Evolutionary conservation across 1,284 basidiomycete species (phyloP).

Genomic region (Papiliotrema terrestris): DNA sequence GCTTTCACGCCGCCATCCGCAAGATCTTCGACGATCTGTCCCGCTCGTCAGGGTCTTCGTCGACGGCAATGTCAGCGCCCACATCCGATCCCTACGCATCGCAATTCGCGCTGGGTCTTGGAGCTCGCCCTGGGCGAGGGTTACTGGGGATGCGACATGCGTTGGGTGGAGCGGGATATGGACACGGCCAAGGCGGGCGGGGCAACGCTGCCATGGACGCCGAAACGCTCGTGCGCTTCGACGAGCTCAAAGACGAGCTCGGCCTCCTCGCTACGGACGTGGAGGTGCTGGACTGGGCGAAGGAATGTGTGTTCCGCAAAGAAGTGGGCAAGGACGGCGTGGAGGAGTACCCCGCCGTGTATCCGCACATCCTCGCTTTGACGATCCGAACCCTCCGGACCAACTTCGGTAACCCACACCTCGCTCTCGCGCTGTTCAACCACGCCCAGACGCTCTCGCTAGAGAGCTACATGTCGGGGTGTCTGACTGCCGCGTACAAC

Average conservation of each 20-base stretch:
- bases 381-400: slow-evolving; percentile 72
- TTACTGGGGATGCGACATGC: not conserved
- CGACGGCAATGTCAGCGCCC: not conserved
- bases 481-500: slow-evolving; percentile 78
- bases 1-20: slow-evolving; percentile 23
- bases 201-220: slow-evolving; percentile 23
- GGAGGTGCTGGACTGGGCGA: slow-evolving; percentile 72
- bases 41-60: not conserved
- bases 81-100: slow-evolving; percentile 9
- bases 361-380: slow-evolving; percentile 67
- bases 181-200: slow-evolving; percentile 18
- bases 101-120: not conserved
- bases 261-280: slow-evolving; percentile 65
- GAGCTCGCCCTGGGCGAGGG: not conserved
- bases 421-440: slow-evolving; percentile 77
- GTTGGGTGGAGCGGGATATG: too few relatives aligned
- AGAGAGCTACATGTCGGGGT: slow-evolving; percentile 77
- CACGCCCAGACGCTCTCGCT: slow-evolving; percentile 68
- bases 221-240: slow-evolving; percentile 46
- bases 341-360: slow-evolving; percentile 48
- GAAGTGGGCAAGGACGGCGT: slow-evolving; percentile 52
- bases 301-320: slow-evolving; percentile 60
- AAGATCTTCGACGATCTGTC: slow-evolving; percentile 22
- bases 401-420: slow-evolving; percentile 70
- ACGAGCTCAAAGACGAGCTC: slow-evolving; percentile 71